Evolutionary conservation across 1,284 basidiomycete genomes (phyloP), one percentile per base, ranked within the genome.

Genomic region (Puccinia hordei): DNA sequence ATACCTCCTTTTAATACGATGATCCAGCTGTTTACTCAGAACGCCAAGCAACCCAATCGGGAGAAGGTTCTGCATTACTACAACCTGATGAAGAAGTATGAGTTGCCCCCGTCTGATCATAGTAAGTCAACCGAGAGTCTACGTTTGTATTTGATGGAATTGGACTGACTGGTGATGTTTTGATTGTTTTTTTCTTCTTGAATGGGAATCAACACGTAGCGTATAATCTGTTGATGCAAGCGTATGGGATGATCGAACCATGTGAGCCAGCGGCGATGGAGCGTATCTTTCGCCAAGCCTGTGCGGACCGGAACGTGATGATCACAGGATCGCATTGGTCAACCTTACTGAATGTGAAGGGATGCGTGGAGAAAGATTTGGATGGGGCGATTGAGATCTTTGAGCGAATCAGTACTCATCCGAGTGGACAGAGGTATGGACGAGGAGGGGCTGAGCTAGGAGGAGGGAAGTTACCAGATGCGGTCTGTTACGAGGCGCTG

Each of bases 1-100:
- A 91, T 97, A 0, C 96, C 97, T 27, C 96, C 96, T 6, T 93
- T 90, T 88, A 99, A 98, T 87, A 98, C 93, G 53, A 98, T 99
- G 95, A 98, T 99, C 90, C 97, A 99, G 86, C 90, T 96, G 85
- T 97, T 94, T 87, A 92, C 92, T 69, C 91, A 92, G 82, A 44
- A 46, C 35, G 59, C 17, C 61, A 96, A 92, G 30, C 92, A 92
- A 84, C 95, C 94, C 0, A 91, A 94, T 83, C 90, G 95, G 73
- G 89, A 89, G 41, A 89, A 90, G 59, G 92, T 92, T 19, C 86
- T 97, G 55, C 87, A 89, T 83, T 99, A 92, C 86, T 93, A 92
- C 86, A 85, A 91, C 76, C 88, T 90, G 83, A 89, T 99, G 87
- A 85, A 88, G 49, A 85, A 86, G 17, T 90, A 89, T 5, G 86